phyloP scores from a whole-genome alignment of 331 rosid genomes.

The Acacia pycnantha region DNA sequence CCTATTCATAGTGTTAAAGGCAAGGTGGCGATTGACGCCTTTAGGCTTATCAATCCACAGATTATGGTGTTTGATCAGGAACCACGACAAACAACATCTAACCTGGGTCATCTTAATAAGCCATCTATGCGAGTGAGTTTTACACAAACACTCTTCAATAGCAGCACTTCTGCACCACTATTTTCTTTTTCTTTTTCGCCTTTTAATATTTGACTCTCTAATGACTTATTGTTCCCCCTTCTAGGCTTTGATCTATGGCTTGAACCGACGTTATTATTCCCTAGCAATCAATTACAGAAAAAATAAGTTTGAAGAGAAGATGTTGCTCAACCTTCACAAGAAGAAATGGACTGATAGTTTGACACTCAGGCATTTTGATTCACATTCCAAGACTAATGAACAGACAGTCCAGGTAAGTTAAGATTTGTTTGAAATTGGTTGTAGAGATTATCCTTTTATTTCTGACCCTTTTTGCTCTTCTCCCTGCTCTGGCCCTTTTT shows the following conservation, averaged over 20 bases:
- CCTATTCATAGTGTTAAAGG: slow-evolving; percentile 98
- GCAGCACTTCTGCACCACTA: background rate
- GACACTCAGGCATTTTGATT: slow-evolving; percentile 74
- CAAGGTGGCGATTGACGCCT: slow-evolving; percentile 94
- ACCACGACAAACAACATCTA: slow-evolving; percentile 94
- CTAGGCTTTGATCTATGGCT: slow-evolving; percentile 93
- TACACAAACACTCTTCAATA: slow-evolving; percentile 6
- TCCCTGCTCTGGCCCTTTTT: background rate
- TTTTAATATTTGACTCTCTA: slow-evolving; percentile 19
- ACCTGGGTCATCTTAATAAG: slow-evolving; percentile 91
- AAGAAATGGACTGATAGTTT: slow-evolving; percentile 98
- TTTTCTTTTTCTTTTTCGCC: slow-evolving; percentile 1
- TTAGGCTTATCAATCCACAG: slow-evolving; percentile 89
- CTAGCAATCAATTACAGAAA: slow-evolving; percentile 92
- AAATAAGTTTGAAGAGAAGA: slow-evolving; percentile 94
- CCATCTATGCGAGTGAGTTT: slow-evolving; percentile 90
- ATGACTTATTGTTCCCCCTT: slow-evolving; percentile 18
- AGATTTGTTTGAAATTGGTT: slow-evolving; percentile 9
- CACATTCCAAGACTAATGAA: slow-evolving; percentile 94
- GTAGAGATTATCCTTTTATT: background rate
- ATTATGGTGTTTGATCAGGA: slow-evolving; percentile 96
- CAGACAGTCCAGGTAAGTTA: slow-evolving; percentile 82
- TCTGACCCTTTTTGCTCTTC: background rate
- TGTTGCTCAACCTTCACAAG: slow-evolving; percentile 93
- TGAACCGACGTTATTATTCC: slow-evolving; percentile 90